A percentile compares a stretch with the other conserved stretches of the same genome.
phyloP scores from a whole-genome alignment of 768 basidiomycete species.

The Suillus ampliporus region DNA sequence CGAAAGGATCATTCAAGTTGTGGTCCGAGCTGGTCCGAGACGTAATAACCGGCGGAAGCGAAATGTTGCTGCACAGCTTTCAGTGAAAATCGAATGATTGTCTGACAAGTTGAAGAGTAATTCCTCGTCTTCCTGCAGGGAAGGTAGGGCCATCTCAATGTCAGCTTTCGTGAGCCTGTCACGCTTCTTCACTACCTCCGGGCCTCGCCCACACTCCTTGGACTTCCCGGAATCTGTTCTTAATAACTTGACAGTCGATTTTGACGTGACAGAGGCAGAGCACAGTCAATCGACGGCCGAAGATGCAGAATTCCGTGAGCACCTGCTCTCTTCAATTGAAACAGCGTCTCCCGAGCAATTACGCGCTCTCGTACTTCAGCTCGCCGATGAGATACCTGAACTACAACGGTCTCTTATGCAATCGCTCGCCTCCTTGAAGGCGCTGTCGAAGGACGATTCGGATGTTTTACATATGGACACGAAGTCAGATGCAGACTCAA shows the following conservation, averaged over 20 bases:
- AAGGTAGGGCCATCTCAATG: neutral
- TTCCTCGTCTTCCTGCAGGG: neutral
- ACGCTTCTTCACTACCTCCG: neutral
- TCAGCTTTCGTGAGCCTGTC: conserved; percentile 3
- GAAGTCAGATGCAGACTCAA: conserved; percentile 3
- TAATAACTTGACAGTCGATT: neutral
- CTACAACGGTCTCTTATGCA: neutral
- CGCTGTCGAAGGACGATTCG: neutral
- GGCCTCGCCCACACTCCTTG: neutral
- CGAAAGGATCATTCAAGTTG: neutral
- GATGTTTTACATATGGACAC: neutral
- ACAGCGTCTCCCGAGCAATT: conserved; percentile 2
- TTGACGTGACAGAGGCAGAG: neutral
- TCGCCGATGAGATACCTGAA: conserved; percentile 9
- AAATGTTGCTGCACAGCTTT: conserved; percentile 1
- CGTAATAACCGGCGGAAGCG: neutral
- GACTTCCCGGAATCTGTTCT: neutral
- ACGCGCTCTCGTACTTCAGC: neutral
- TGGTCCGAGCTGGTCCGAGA: neutral
- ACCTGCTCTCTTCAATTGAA: conserved; percentile 4
- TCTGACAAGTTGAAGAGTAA: neutral
- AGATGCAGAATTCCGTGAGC: neutral
- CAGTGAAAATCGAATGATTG: no score
- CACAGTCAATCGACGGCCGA: neutral
- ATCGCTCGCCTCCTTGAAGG: neutral